Percentiles rank a stretch among this genome's conserved stretches.
Conservation (phyloP, 352 stramenopile species). For the Globisporangium emineosum region DNA sequence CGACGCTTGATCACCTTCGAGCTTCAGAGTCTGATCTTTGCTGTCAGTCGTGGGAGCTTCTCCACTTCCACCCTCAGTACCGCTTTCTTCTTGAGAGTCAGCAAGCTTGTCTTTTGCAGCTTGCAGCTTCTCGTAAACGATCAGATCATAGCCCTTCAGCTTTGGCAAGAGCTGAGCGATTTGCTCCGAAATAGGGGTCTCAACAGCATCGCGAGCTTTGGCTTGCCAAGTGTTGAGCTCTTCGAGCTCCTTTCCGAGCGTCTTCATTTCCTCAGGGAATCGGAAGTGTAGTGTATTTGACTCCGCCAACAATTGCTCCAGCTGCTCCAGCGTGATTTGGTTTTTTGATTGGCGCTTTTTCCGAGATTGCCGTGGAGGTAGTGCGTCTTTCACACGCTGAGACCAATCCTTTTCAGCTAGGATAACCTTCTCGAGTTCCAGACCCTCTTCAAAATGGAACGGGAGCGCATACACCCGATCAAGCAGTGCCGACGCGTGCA, state of each 20-base stretch:
- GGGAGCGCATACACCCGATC: conserved; percentile 68
- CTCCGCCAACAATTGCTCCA: conserved; percentile 54
- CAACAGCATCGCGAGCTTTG: conserved; percentile 53
- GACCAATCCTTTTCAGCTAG: conserved; percentile 62
- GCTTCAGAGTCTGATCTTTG: conserved; percentile 3
- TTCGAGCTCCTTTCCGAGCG: conserved; percentile 69
- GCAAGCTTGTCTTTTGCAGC: conserved; percentile 41
- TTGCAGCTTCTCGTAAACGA: conserved; percentile 58
- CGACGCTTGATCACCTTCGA: neutral
- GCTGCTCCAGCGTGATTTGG: conserved; percentile 51
- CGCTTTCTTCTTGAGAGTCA: neutral
- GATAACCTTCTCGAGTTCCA: conserved; percentile 54
- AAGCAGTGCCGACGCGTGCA: conserved; percentile 47
- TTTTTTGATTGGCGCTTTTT: conserved; percentile 76
- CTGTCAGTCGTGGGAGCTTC: neutral
- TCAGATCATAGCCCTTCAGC: conserved; percentile 61
- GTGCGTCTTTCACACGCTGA: conserved; percentile 62
- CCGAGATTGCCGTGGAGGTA: conserved; percentile 72
- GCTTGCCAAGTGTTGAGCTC: conserved; percentile 61
- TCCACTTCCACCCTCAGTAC: conserved; percentile 1
- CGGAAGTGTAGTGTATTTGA: conserved; percentile 56
- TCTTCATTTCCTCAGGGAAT: conserved; percentile 77
- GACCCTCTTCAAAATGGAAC: conserved; percentile 70
- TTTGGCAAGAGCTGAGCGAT: conserved; percentile 37
- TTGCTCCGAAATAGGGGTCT: conserved; percentile 30